These are phyloP conservation scores for Amyloporia xantha DNA, from an alignment of 768 basidiomycete genomes.

Conservation along the genomic window DNA sequence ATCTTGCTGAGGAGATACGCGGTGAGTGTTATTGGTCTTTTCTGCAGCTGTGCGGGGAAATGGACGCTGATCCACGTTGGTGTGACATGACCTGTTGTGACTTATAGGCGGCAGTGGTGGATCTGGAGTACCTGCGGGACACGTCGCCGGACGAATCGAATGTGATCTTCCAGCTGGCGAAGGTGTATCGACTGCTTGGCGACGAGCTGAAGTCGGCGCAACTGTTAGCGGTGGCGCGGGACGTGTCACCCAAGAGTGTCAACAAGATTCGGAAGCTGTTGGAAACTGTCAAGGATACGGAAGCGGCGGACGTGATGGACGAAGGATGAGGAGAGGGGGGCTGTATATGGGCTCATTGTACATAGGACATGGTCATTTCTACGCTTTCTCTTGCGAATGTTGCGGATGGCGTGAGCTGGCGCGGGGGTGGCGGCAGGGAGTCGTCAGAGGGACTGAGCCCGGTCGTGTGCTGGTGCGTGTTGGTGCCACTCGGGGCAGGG, in stretches of 20 bases:
- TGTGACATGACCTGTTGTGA: background rate
- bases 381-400: background rate
- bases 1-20: constrained; percentile 78
- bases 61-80: constrained; percentile 36
- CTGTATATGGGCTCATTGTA: background rate
- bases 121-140: constrained; percentile 74
- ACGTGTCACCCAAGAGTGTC: constrained; percentile 87
- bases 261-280: constrained; percentile 77
- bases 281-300: constrained; percentile 60
- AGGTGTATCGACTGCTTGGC: constrained; percentile 79
- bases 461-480: background rate
- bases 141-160: constrained; percentile 93
- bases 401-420: no score
- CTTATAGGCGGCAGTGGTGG: constrained; percentile 66
- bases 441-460: no score
- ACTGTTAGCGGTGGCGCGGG: constrained; percentile 84
- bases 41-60: constrained; percentile 43
- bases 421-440: background rate
- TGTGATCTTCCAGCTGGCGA: constrained; percentile 92
- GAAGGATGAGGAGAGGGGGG: constrained; percentile 46
- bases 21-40: constrained; percentile 41
- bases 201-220: constrained; percentile 75
- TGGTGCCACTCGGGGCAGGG: background rate
- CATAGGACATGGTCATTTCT: constrained; percentile 2
- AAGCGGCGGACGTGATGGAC: constrained; percentile 56